Evolutionary conservation across 106 monocot species (phyloP).

Genomic region (Acorus calamus): DNA sequence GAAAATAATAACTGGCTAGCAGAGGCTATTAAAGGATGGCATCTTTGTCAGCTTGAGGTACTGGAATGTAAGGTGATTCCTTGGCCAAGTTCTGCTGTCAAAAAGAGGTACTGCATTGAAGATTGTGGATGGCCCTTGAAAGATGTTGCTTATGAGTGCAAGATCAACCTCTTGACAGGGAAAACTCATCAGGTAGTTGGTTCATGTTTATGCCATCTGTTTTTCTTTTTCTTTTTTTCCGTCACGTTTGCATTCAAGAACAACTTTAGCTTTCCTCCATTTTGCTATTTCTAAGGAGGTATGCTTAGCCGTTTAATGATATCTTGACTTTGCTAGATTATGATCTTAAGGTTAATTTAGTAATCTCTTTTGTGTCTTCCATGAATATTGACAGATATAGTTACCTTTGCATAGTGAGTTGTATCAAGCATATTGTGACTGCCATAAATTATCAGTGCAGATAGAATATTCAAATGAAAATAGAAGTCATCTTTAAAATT

Average conservation of each 20-base stretch:
- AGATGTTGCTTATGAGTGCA: conserved; percentile 76
- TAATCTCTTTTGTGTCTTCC: too few species aligned
- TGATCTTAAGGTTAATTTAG: too few species aligned
- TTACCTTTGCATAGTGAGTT: too few species aligned
- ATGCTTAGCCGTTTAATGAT: background rate
- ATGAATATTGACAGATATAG: too few species aligned
- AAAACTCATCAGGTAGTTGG: conserved; percentile 92
- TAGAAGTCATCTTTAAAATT: too few species aligned
- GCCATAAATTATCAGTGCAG: too few species aligned
- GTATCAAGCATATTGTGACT: too few species aligned
- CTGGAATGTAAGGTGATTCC: conserved; percentile 80
- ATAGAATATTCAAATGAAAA: too few species aligned
- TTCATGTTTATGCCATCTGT: too few species aligned
- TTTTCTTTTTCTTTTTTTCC: background rate
- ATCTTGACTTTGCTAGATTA: background rate
- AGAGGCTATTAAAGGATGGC: conserved; percentile 81
- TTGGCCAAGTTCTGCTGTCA: conserved; percentile 56
- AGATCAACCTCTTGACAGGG: conserved; percentile 87
- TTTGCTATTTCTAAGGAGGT: too few species aligned
- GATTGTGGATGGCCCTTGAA: conserved; percentile 74
- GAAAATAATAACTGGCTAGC: conserved; percentile 2
- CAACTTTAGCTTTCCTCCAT: too few species aligned
- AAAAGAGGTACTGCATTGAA: conserved; percentile 47
- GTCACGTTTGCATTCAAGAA: background rate
- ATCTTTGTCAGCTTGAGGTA: conserved; percentile 86